phyloP scores from a whole-genome alignment of 108 stramenopile genomes.

The Nitzschia sp. region DNA sequence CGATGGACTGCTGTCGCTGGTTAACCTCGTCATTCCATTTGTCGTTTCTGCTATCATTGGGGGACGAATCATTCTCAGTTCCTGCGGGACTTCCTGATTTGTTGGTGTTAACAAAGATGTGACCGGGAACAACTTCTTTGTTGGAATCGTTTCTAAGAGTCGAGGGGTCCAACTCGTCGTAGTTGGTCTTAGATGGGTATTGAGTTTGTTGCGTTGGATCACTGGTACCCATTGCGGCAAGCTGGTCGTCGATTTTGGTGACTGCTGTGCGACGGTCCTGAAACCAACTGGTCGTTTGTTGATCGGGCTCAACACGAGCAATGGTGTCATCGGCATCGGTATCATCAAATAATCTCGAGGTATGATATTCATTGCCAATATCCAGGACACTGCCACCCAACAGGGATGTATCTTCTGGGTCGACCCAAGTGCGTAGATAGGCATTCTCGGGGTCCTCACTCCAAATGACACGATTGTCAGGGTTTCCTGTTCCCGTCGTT shows the following conservation, averaged over 20 bases:
- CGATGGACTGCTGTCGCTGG: too few relatives aligned
- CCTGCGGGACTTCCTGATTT: too few relatives aligned
- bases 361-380: background rate
- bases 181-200: too few relatives aligned
- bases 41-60: too few relatives aligned
- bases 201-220: too few relatives aligned
- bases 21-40: too few relatives aligned
- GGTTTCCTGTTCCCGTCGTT: slow-evolving; percentile 15
- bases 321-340: slow-evolving; percentile 22
- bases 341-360: slow-evolving; percentile 5
- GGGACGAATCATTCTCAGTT: too few relatives aligned
- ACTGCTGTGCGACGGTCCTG: background rate
- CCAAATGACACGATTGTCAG: slow-evolving; percentile 27
- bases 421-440: slow-evolving; percentile 34
- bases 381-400: background rate
- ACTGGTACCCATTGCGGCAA: too few relatives aligned
- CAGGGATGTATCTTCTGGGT: background rate
- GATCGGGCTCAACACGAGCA: slow-evolving; percentile 7
- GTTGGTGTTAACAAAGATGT: too few relatives aligned
- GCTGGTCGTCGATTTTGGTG: background rate
- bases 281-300: background rate
- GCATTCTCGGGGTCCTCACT: slow-evolving; percentile 39
- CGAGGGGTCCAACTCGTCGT: too few relatives aligned
- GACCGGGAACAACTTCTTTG: too few relatives aligned
- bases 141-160: too few relatives aligned